phyloP scores from a whole-genome alignment of 2,329 filamentous ascomycete species.

The Amauroascus verrucosus region DNA sequence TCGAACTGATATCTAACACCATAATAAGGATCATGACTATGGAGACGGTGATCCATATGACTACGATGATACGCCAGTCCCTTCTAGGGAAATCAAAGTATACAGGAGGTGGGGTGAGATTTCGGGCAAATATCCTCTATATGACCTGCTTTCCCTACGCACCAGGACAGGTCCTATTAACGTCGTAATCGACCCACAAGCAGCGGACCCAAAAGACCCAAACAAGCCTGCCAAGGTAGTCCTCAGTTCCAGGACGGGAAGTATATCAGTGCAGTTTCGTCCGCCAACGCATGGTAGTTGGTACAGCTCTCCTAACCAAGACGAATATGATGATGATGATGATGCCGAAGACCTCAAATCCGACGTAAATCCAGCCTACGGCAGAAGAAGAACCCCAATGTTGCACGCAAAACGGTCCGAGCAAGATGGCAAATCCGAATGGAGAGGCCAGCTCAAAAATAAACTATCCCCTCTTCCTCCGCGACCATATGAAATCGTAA shows the following conservation, averaged over 20 bases:
- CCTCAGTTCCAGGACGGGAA: conserved; percentile 22
- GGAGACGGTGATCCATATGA: background rate
- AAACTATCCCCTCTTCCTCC: conserved; percentile 12
- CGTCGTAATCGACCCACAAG: conserved; percentile 25
- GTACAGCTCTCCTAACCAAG: too few relatives aligned
- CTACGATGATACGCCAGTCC: background rate
- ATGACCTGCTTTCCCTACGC: conserved; percentile 25
- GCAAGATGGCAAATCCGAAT: too few relatives aligned
- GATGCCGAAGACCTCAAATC: too few relatives aligned
- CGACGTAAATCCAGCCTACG: too few relatives aligned
- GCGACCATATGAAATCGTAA: conserved; percentile 23
- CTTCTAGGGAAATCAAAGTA: conserved; percentile 17
- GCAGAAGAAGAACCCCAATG: too few relatives aligned
- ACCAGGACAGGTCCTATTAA: conserved; percentile 25
- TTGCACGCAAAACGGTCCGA: too few relatives aligned
- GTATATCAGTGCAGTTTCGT: conserved; percentile 22
- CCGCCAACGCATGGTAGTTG: background rate
- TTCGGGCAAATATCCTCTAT: conserved; percentile 24
- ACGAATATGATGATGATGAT: too few relatives aligned
- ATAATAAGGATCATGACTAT: background rate
- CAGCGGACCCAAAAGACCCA: conserved; percentile 21
- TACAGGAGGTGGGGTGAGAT: conserved; percentile 19
- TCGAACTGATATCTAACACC: background rate
- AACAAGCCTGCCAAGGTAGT: conserved; percentile 23
- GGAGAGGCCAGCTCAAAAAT: background rate